Conservation (phyloP, 2,329 filamentous ascomycete genomes). For the Plenodomus biglobosus region DNA sequence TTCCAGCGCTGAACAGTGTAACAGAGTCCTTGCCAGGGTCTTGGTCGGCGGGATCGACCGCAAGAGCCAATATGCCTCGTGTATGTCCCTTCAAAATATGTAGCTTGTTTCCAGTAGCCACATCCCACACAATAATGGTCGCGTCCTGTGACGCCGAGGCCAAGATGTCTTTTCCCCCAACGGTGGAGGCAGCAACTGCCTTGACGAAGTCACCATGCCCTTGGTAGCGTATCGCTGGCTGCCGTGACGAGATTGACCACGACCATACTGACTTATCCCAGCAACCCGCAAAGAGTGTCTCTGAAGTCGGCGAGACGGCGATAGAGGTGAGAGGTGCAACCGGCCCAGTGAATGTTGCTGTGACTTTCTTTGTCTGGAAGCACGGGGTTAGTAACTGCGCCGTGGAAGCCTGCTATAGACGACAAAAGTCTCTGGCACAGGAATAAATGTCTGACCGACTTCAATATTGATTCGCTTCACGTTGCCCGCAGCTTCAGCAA, state of each 20-base stretch:
- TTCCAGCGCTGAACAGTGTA: conserved; percentile 73
- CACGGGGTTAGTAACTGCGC: conserved; percentile 12
- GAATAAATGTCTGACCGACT: conserved; percentile 59
- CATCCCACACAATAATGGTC: conserved; percentile 73
- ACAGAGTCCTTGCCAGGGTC: conserved; percentile 41
- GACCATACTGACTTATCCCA: conserved; percentile 95
- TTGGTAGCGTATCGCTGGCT: conserved; percentile 59
- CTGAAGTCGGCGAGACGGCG: conserved; percentile 30
- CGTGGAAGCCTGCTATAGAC: conserved; percentile 1
- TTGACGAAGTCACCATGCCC: conserved; percentile 94
- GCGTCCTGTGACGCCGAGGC: conserved; percentile 53
- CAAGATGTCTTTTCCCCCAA: conserved; percentile 61
- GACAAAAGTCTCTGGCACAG: neutral
- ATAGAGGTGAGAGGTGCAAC: conserved; percentile 66
- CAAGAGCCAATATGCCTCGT: conserved; percentile 77
- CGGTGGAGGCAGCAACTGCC: conserved; percentile 63
- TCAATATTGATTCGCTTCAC: conserved; percentile 74
- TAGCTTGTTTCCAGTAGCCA: conserved; percentile 65
- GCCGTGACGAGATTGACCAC: conserved; percentile 60
- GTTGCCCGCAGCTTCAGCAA: conserved; percentile 84
- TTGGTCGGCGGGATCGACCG: conserved; percentile 63
- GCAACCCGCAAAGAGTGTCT: conserved; percentile 77
- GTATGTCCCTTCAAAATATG: conserved; percentile 77
- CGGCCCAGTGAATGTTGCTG: conserved; percentile 67
- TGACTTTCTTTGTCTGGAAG: conserved; percentile 39